These are phyloP conservation scores for Colletotrichum limetticola DNA, from an alignment of 2,329 filamentous ascomycete genomes.

Conservation along the genomic window DNA sequence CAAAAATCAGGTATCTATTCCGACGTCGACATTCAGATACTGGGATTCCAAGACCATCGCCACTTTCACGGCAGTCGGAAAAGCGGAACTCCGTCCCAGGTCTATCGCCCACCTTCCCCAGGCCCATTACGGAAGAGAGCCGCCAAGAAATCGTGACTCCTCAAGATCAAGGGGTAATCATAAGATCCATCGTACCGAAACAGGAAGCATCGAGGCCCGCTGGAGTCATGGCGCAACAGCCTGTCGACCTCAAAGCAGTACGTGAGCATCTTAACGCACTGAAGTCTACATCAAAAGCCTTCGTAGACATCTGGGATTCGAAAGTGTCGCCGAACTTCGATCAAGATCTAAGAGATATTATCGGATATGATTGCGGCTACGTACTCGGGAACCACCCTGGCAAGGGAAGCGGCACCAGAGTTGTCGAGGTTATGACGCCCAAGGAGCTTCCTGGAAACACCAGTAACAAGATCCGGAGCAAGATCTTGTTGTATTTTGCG, in stretches of 20 bases:
- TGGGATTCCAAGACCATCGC: neutral
- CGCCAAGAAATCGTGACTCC: neutral
- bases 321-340: no score
- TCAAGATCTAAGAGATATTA: no score
- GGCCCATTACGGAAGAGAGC: neutral
- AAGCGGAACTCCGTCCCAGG: neutral
- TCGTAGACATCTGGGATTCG: slow-evolving; percentile 4
- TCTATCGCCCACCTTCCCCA: neutral
- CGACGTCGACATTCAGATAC: neutral
- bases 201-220: neutral
- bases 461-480: neutral
- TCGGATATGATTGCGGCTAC: neutral
- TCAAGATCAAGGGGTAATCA: neutral
- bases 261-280: neutral
- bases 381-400: neutral
- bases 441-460: neutral
- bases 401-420: neutral
- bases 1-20: neutral
- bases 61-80: no score
- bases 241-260: neutral
- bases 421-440: slow-evolving; percentile 8
- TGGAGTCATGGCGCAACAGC: neutral
- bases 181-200: neutral
- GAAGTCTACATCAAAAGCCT: neutral
- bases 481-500: neutral